Percentiles rank a stretch among this genome's conserved stretches.
These are phyloP conservation scores for Talaromyces islandicus DNA, from an alignment of 2,329 filamentous ascomycete species.

Conservation along the genomic window DNA sequence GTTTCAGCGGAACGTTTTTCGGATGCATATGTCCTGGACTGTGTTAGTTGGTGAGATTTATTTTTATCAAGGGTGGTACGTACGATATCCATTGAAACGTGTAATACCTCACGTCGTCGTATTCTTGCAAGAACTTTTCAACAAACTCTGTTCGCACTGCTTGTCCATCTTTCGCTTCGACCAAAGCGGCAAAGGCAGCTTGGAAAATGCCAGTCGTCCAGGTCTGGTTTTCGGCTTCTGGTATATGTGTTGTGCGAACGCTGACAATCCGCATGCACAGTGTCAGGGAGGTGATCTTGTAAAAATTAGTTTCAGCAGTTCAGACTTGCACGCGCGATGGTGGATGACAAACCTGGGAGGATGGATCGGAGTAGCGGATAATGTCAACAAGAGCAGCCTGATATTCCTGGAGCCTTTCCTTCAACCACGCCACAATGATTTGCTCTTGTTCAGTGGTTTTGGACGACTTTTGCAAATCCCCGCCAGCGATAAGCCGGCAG, in stretches of 20 bases:
- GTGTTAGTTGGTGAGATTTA: slow-evolving; percentile 1
- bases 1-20: slow-evolving; percentile 20
- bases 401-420: slow-evolving; percentile 67
- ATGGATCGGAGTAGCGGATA: slow-evolving; percentile 54
- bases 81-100: slow-evolving; percentile 71
- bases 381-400: slow-evolving; percentile 56
- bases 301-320: slow-evolving; percentile 5
- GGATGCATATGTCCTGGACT: slow-evolving; percentile 30
- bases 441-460: slow-evolving; percentile 65
- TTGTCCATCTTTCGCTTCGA: slow-evolving; percentile 53
- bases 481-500: slow-evolving; percentile 69
- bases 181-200: slow-evolving; percentile 56
- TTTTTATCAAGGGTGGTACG: slow-evolving; percentile 24
- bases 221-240: slow-evolving; percentile 56
- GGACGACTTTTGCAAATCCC: slow-evolving; percentile 61
- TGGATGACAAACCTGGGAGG: slow-evolving; percentile 40
- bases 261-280: slow-evolving; percentile 80
- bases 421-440: slow-evolving; percentile 72
- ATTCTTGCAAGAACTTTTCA: slow-evolving; percentile 70
- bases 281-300: slow-evolving; percentile 62
- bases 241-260: slow-evolving; percentile 62
- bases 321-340: neutral
- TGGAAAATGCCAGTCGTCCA: slow-evolving; percentile 66
- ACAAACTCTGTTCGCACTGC: slow-evolving; percentile 66
- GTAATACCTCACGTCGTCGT: slow-evolving; percentile 79